These are phyloP conservation scores for Thalia dealbata DNA, from an alignment of 176 grass and related monocot genomes.

Conservation along the genomic window DNA sequence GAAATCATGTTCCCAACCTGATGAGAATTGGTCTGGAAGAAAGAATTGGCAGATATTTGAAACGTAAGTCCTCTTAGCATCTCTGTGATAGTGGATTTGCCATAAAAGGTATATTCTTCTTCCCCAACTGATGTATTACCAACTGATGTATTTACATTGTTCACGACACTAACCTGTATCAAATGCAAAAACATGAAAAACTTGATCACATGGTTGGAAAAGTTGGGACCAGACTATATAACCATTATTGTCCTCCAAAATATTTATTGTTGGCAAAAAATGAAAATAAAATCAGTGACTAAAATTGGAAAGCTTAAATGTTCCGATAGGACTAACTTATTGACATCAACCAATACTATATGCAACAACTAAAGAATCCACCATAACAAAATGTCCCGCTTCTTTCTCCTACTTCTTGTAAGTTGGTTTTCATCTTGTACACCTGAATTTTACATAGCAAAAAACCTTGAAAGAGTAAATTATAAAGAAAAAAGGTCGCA, in stretches of 20 bases:
- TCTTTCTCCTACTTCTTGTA: neutral
- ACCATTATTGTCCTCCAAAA: neutral
- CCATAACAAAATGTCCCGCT: neutral
- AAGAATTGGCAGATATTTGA: slow-evolving; percentile 97
- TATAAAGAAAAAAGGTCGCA: neutral
- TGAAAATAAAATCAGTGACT: neutral
- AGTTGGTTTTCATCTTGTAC: neutral
- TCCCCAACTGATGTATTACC: slow-evolving; percentile 83
- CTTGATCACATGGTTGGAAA: slow-evolving; percentile 1
- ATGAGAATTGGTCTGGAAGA: slow-evolving; percentile 96
- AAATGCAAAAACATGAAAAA: slow-evolving; percentile 7
- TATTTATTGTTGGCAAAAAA: neutral
- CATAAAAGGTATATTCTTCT: slow-evolving; percentile 78
- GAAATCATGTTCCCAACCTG: slow-evolving; percentile 44
- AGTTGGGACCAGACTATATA: neutral
- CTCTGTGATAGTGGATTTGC: slow-evolving; percentile 77
- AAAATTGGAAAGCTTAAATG: neutral
- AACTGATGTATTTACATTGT: slow-evolving; percentile 91
- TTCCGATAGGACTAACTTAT: neutral
- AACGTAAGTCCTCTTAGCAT: slow-evolving; percentile 90
- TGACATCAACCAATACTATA: neutral
- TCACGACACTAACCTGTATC: slow-evolving; percentile 59
- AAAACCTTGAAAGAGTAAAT: neutral
- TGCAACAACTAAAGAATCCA: neutral
- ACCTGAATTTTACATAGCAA: neutral